Percentiles rank a stretch among this genome's conserved stretches.
These are phyloP conservation scores for Fusarium bulbicola DNA, from an alignment of 2,329 filamentous ascomycete genomes.

Conservation along the genomic window DNA sequence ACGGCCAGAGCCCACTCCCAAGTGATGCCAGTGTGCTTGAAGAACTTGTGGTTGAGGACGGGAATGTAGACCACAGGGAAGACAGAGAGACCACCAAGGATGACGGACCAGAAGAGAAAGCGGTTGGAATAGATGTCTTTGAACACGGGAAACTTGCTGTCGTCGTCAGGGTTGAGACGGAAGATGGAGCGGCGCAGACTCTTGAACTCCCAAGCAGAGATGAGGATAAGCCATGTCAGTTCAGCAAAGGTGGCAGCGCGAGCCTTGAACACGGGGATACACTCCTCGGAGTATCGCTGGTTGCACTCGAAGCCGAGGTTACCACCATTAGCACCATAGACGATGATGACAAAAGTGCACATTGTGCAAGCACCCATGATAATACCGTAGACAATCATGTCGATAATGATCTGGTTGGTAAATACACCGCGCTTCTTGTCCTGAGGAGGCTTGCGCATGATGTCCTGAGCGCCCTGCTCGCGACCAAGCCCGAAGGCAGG, in stretches of 20 bases:
- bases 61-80: constrained; percentile 79
- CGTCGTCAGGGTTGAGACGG: constrained; percentile 65
- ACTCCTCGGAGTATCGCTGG: constrained; percentile 62
- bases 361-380: constrained; percentile 78
- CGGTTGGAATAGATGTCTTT: constrained; percentile 74
- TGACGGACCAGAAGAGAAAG: constrained; percentile 75
- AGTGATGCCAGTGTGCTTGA: constrained; percentile 75
- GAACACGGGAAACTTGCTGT: constrained; percentile 62
- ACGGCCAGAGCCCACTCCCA: constrained; percentile 81
- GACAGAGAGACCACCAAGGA: constrained; percentile 67
- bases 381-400: constrained; percentile 82
- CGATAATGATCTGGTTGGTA: constrained; percentile 78
- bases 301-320: constrained; percentile 72
- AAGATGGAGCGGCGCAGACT: constrained; percentile 77
- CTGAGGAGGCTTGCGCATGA: constrained; percentile 84
- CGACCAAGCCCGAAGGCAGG: constrained; percentile 89
- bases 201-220: constrained; percentile 83
- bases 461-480: constrained; percentile 77
- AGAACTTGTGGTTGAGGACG: constrained; percentile 73
- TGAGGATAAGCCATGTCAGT: constrained; percentile 76
- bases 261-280: constrained; percentile 71
- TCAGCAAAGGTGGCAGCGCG: constrained; percentile 78
- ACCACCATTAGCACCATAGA: constrained; percentile 65
- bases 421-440: constrained; percentile 75
- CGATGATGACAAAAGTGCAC: constrained; percentile 71